Percentiles rank a stretch among this genome's conserved stretches.
phyloP scores from a whole-genome alignment of 257 asterid genomes.

The Capsicum rhomboideum region DNA sequence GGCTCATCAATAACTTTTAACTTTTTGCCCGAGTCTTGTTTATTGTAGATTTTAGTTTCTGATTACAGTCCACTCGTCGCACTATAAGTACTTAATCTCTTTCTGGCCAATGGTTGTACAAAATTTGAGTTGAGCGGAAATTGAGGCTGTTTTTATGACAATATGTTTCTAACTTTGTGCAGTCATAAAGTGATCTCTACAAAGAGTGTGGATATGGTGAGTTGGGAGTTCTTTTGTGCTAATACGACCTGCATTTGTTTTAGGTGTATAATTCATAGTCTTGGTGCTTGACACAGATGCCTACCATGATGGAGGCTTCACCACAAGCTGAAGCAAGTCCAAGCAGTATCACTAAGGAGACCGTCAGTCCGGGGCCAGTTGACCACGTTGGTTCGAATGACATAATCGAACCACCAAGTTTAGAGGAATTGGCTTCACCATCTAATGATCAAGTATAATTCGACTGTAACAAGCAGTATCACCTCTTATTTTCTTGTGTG shows the following conservation, averaged over 20 bases:
- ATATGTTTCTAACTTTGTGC: conserved; percentile 49
- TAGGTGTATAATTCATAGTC: not conserved
- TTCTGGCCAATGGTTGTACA: not conserved
- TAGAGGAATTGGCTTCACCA: conserved; percentile 64
- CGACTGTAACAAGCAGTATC: conserved; percentile 53
- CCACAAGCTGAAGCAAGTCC: conserved; percentile 39
- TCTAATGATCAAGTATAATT: conserved; percentile 49
- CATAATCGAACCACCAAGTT: conserved; percentile 52
- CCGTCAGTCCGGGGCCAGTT: conserved; percentile 38
- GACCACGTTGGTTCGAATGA: conserved; percentile 23
- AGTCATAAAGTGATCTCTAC: conserved; percentile 62
- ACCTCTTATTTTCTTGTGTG: too few species aligned
- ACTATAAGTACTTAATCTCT: not conserved
- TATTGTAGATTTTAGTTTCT: not conserved
- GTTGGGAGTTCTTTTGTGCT: conserved; percentile 5
- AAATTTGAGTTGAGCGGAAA: not conserved
- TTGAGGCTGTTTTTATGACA: not conserved
- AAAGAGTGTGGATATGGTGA: conserved; percentile 76
- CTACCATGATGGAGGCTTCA: conserved; percentile 44
- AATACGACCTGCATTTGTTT: not conserved
- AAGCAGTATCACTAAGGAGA: conserved; percentile 28
- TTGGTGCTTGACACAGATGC: conserved; percentile 37
- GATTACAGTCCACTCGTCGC: not conserved
- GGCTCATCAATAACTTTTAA: not conserved
- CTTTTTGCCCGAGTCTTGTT: not conserved